Base-by-base conservation (phyloP, 1,284 basidiomycete species). In the Fereydounia khargensis region DNA sequence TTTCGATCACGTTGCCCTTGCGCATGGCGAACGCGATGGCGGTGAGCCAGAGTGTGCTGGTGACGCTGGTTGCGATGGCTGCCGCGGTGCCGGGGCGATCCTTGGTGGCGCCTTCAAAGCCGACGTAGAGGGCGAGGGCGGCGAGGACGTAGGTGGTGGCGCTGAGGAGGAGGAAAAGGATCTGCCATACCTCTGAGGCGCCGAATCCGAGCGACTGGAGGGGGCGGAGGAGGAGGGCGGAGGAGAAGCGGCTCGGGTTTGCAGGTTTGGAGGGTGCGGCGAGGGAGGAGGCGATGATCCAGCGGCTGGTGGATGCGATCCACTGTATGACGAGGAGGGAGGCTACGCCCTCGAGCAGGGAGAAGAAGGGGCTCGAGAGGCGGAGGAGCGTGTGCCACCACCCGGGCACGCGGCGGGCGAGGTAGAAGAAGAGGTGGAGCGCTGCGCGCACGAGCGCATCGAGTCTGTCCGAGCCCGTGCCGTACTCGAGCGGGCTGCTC, bases 211-310 rank as follows among this genome's bases (percentile, higher is more conserved):
- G 42, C 16, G 60, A 61, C 19, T 61, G 39, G 30, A 68, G 53
- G 18, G 53, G 46, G 21, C 57, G 57, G 48, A 67, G 55, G 39
- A 67, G 36, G 18, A 56, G 42, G 23, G 55, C 60, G 37, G 53
- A 51, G 37, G 41, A 41, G 32, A 59, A 32, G 47, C 54, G 52
- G 4, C 14, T 16, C 22, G 57, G 47, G 13, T 40, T 42, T 86
- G 34, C 83, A 79, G 43, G 91, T 80, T n/a, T 82, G 79, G 46
- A 78, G 79, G 64, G 95, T 80, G 47, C 91, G 82, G 45, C 80
- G 83, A 77, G 84, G 82, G 46, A 96, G 80, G 50, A 94, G 13
- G 65, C 67, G 24, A 65, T 68, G 53, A 74, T 59, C 58, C 63
- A 71, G 24, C 69, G 40, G 1, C 65, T 67, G 11, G 65, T 58